phyloP scores from a whole-genome alignment of 768 basidiomycete species.

The Amanita pseudoporphyria region DNA sequence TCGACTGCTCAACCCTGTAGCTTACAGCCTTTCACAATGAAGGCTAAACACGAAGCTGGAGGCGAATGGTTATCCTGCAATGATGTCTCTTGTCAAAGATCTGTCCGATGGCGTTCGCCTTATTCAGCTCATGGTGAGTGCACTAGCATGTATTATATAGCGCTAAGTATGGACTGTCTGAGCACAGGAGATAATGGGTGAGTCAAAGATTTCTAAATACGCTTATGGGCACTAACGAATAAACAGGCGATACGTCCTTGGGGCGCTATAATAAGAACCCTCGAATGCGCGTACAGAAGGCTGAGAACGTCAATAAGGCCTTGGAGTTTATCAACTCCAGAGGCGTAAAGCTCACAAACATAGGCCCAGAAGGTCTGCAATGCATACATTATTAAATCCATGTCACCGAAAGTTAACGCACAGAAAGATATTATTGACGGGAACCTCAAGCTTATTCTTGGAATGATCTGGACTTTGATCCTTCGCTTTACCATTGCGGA shows the following conservation, averaged over 20 bases:
- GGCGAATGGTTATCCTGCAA: conserved; percentile 70
- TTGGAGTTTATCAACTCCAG: conserved; percentile 90
- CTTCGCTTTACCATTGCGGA: conserved; percentile 97
- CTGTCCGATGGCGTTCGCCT: conserved; percentile 92
- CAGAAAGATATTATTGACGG: conserved; percentile 90
- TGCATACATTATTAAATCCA: neutral
- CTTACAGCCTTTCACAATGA: conserved; percentile 7
- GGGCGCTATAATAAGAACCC: conserved; percentile 92
- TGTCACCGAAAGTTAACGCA: conserved; percentile 1
- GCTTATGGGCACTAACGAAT: neutral
- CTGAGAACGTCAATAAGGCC: conserved; percentile 97
- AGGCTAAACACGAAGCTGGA: conserved; percentile 98
- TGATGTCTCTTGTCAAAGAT: conserved; percentile 84
- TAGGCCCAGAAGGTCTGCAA: conserved; percentile 83
- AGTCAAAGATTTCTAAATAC: conserved; percentile 10
- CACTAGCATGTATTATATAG: neutral
- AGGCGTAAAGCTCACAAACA: conserved; percentile 94
- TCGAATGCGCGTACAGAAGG: conserved; percentile 89
- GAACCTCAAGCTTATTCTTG: conserved; percentile 96
- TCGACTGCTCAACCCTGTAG: conserved; percentile 1
- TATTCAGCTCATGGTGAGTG: conserved; percentile 83
- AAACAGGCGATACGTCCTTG: conserved; percentile 74
- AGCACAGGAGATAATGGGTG: conserved; percentile 92
- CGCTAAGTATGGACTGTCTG: neutral
- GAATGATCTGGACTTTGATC: conserved; percentile 98